phyloP scores from a whole-genome alignment of 331 rosid species.

The Quercus lobata region DNA sequence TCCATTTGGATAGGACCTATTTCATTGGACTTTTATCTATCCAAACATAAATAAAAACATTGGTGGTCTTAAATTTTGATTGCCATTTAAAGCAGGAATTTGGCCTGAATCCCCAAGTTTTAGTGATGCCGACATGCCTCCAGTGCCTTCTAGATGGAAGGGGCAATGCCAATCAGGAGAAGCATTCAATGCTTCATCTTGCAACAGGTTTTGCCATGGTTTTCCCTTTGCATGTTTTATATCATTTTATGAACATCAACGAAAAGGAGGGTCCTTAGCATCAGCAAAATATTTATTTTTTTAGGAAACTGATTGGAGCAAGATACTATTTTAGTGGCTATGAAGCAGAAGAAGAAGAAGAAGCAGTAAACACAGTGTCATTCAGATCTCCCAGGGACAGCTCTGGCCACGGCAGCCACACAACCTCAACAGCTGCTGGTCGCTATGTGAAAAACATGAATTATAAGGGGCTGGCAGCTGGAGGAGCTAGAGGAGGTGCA shows the following conservation, averaged over 20 bases:
- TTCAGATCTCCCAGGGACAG: slow-evolving; percentile 80
- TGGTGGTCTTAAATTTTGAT: slow-evolving; percentile 9
- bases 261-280: slow-evolving; percentile 12
- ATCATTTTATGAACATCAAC: slow-evolving; percentile 10
- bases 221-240: slow-evolving; percentile 2
- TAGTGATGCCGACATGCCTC: slow-evolving; percentile 68
- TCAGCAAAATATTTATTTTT: slow-evolving; percentile 27
- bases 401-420: slow-evolving; percentile 85
- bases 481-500: slow-evolving; percentile 81
- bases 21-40: background rate
- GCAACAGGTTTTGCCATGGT: slow-evolving; percentile 65
- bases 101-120: slow-evolving; percentile 94
- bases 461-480: slow-evolving; percentile 64
- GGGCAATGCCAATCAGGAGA: slow-evolving; percentile 71
- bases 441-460: slow-evolving; percentile 59
- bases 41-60: background rate
- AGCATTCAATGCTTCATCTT: slow-evolving; percentile 70
- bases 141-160: slow-evolving; percentile 61
- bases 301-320: slow-evolving; percentile 83
- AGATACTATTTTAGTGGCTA: slow-evolving; percentile 74
- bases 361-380: slow-evolving; percentile 39
- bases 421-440: slow-evolving; percentile 74
- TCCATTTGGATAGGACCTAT: background rate
- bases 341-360: slow-evolving; percentile 68
- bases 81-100: slow-evolving; percentile 50